Conservation (phyloP, 1,284 basidiomycete species). For the Sanguinoderma infundibulare region DNA sequence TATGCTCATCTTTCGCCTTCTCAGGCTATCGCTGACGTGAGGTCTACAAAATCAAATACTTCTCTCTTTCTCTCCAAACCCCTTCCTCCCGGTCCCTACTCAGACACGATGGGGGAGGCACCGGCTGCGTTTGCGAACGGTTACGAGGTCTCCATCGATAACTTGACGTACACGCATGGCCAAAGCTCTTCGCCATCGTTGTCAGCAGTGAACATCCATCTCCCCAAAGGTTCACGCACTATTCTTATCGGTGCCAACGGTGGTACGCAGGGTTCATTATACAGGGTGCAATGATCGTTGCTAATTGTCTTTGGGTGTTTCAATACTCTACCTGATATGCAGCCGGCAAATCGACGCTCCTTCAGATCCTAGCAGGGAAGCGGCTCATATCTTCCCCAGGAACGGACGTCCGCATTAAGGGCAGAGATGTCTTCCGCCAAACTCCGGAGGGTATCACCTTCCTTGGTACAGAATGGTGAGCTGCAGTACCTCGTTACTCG, state of each 20-base stretch:
- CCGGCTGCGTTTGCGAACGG: conserved; percentile 2
- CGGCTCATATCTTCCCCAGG: conserved; percentile 66
- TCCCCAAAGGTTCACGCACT: conserved; percentile 79
- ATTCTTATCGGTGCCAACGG: conserved; percentile 92
- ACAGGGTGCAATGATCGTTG: background rate
- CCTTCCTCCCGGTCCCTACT: background rate
- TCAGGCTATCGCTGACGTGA: background rate
- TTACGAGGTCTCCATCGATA: conserved; percentile 53
- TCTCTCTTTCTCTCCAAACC: too few species aligned
- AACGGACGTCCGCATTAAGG: conserved; percentile 76
- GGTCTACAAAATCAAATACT: background rate
- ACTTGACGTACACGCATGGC: conserved; percentile 69
- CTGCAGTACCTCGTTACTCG: conserved; percentile 26
- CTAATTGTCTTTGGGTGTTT: background rate
- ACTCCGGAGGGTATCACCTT: conserved; percentile 83
- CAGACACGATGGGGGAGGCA: background rate
- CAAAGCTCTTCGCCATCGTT: conserved; percentile 54
- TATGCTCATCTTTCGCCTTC: too few species aligned
- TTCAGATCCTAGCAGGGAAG: conserved; percentile 95
- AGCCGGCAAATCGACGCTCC: conserved; percentile 95
- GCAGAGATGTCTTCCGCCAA: conserved; percentile 83
- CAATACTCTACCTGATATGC: conserved; percentile 1
- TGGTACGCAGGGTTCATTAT: conserved; percentile 49
- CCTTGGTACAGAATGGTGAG: conserved; percentile 88
- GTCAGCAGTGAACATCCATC: conserved; percentile 63